Evolutionary conservation across 2,329 filamentous ascomycete genomes (phyloP), one percentile per base, ranked within the genome.

Genomic region (Hypoxylon sp.): DNA sequence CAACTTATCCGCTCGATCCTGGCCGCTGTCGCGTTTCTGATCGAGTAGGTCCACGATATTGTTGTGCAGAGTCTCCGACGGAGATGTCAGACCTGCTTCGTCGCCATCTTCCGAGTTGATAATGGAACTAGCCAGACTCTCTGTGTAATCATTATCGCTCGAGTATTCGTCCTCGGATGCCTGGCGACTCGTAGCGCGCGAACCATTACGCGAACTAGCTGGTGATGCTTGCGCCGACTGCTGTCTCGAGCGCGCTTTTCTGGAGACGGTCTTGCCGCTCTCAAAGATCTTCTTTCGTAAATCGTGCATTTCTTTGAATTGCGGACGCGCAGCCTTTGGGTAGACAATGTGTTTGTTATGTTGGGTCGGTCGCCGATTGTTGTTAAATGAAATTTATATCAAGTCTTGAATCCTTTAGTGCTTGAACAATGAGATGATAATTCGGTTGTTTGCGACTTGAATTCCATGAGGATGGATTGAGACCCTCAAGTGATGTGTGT

Each of bases 21-120:
- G 88, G 24, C 86, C 87, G 71, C 90, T 94, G 79, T 91, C 93
- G 71, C 91, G 89, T 84, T 97, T 97, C 74, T 92, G 90, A 69
- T 87, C 85, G 60, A 91, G 84, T 29, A 97, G 87, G 72, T 92
- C 89, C 52, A 91, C 85, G 69, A 97, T 89, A 64, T 90, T 87
- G 69, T 90, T 86, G 29, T 85, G 83, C 35, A 94, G 81, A 63
- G 88, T 86, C 14, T 87, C 81, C 50, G 89, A 86, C 87, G 92
- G 92, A 26, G 85, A 85, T 53, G 84, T 79, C 17, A 84, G 78
- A 26, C 85, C 82, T 8, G 86, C 85, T 33, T 91, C 83, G 39
- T 91, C 83, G 37, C 90, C 90, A 71, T 93, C 91, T 68, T 92
- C 88, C n/a, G 89, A 90, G 66, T 86, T 88, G 62, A 87, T 72